These are phyloP conservation scores for Saccharomyces hybrid DNA, from an alignment of 1,139 yeast genomes.

Conservation along the genomic window DNA sequence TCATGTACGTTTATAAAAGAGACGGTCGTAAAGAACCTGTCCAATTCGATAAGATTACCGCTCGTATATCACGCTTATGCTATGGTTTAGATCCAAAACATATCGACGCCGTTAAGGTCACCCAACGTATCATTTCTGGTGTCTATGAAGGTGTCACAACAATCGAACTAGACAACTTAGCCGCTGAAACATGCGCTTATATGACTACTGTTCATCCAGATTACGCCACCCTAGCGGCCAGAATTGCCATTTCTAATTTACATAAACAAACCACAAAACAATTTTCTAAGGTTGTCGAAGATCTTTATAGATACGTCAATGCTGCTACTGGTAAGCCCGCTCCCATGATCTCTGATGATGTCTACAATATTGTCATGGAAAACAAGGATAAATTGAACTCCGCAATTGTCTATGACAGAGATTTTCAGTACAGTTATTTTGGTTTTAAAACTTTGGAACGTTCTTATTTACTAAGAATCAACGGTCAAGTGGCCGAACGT, in stretches of 20 bases:
- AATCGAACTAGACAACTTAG: slow-evolving; percentile 86
- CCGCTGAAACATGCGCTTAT: slow-evolving; percentile 95
- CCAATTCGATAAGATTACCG: slow-evolving; percentile 68
- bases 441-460: slow-evolving; percentile 85
- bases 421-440: slow-evolving; percentile 70
- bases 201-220: slow-evolving; percentile 97
- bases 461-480: slow-evolving; percentile 59
- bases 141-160: slow-evolving; percentile 96
- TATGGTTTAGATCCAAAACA: slow-evolving; percentile 78
- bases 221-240: slow-evolving; percentile 88
- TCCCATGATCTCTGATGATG: slow-evolving; percentile 55
- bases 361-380: slow-evolving; percentile 51
- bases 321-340: slow-evolving; percentile 60
- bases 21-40: slow-evolving; percentile 86
- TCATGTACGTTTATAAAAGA: slow-evolving; percentile 37
- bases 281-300: slow-evolving; percentile 65
- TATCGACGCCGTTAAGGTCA: slow-evolving; percentile 82
- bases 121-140: slow-evolving; percentile 84
- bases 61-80: slow-evolving; percentile 59
- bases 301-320: slow-evolving; percentile 57
- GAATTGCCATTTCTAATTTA: slow-evolving; percentile 84
- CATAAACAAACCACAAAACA: slow-evolving; percentile 86
- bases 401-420: slow-evolving; percentile 73
- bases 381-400: slow-evolving; percentile 63
- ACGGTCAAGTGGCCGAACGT: slow-evolving; percentile 72